Evolutionary conservation across 1,284 basidiomycete genomes (phyloP).

Genomic region (Ustilago lituana): DNA sequence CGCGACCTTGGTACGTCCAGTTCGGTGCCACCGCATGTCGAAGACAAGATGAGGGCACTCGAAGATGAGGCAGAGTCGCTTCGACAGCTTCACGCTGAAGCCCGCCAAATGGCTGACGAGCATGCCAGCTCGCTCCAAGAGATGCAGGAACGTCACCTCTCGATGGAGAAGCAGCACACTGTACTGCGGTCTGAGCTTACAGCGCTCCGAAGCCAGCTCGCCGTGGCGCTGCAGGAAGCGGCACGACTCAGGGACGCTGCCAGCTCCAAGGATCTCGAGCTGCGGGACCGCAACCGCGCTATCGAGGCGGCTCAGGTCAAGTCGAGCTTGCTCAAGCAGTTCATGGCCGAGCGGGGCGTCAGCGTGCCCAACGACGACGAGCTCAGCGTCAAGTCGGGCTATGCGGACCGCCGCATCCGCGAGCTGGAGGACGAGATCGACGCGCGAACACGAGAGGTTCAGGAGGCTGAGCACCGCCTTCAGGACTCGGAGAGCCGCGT

Average conservation of each 20-base stretch:
- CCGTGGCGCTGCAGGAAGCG: conserved; percentile 77
- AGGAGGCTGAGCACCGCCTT: conserved; percentile 60
- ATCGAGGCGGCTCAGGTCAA: conserved; percentile 80
- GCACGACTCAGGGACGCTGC: conserved; percentile 73
- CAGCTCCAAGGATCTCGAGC: conserved; percentile 72
- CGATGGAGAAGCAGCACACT: conserved; percentile 78
- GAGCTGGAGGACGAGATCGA: conserved; percentile 65
- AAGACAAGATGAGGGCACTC: conserved; percentile 60
- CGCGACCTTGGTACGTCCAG: conserved; percentile 35
- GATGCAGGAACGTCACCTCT: conserved; percentile 74
- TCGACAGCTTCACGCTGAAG: conserved; percentile 60
- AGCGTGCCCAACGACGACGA: conserved; percentile 63
- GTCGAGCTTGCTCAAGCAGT: conserved; percentile 81
- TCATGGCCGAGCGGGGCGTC: conserved; percentile 80
- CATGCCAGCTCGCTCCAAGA: conserved; percentile 72
- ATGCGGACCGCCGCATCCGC: conserved; percentile 55
- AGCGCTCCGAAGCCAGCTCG: conserved; percentile 80
- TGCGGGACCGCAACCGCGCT: conserved; percentile 76
- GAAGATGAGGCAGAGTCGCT: conserved; percentile 61
- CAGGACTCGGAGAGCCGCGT: conserved; percentile 60
- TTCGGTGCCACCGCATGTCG: conserved; percentile 48
- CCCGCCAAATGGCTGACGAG: conserved; percentile 66
- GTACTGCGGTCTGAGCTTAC: conserved; percentile 80
- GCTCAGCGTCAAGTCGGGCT: conserved; percentile 55
- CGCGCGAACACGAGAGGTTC: conserved; percentile 48